Base-by-base conservation (phyloP, 768 basidiomycete species). In the Calocybe indica region DNA sequence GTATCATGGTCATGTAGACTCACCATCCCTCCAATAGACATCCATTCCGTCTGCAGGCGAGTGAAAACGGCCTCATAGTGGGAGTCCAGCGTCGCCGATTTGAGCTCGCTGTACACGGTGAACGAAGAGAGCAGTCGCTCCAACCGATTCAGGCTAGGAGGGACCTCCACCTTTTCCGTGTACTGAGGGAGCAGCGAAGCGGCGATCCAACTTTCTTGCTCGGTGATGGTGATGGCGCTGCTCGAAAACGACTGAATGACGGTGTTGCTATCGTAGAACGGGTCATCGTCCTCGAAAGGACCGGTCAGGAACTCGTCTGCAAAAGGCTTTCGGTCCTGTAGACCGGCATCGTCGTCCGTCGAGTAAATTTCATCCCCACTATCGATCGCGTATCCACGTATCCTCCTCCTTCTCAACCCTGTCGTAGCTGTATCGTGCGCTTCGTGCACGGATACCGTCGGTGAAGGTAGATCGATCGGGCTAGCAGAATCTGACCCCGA, bases 21-120 rank as follows among this genome's bases (percentile, higher is more conserved):
- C 50, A 85, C 79, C 57, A 80, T 66, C 33, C 75, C 81, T n/a
- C 81, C 83, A 11, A 78, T 67, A 39, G 76, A 81, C 5, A 74
- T 76, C 85, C 85, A 88, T 53, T 88, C 85, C 28, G 66, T 65
- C 51, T 76, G 67, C 15, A 86, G 54, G 36, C 78, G 62, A 2
- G 49, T 50, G 40, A 80, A 68, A 2, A 84, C 58, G 9, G 61
- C 61, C 39, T 84, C 80, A 45, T 70, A 83, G 7, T 81, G 70
- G 1, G 72, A 72, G 44, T 80, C 74, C 8, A 54, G 45, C 2
- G 50, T 47, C 5, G 79, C 81, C 14, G 69, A 65, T 36, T 71
- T 69, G 33, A 87, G 63, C 48, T 82, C 80, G 3, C 65, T 61
- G 51, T 85, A 86, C 45, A 76, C 67, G 0, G 83, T 78, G 44